phyloP scores from a whole-genome alignment of 805 yeast species.

The Metahyphopichia silvanorum region DNA sequence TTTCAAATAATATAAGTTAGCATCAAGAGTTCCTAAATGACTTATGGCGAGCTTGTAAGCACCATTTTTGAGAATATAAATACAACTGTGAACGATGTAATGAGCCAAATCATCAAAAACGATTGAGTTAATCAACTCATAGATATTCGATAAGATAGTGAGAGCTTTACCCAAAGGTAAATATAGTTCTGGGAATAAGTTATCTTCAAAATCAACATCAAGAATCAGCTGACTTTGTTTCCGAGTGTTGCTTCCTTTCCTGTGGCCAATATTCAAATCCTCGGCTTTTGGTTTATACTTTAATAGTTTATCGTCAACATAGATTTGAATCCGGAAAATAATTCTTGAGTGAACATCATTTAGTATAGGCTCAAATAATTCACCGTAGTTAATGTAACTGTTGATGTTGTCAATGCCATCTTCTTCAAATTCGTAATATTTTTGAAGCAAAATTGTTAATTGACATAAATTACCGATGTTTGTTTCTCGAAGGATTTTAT shows the following conservation, averaged over 20 bases:
- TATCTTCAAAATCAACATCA: constrained; percentile 34
- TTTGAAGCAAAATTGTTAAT: constrained; percentile 63
- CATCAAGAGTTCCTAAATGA: constrained; percentile 51
- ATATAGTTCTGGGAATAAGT: constrained; percentile 49
- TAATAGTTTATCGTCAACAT: constrained; percentile 65
- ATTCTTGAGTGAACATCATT: constrained; percentile 78
- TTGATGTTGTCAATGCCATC: constrained; percentile 14
- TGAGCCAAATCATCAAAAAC: constrained; percentile 91
- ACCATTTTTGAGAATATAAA: constrained; percentile 57
- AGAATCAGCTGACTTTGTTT: constrained; percentile 10
- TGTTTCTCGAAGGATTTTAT: constrained; percentile 64
- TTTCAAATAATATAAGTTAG: constrained; percentile 65
- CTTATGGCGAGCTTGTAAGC: constrained; percentile 41
- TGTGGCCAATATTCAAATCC: constrained; percentile 60
- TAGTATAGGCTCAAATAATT: constrained; percentile 65
- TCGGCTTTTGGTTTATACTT: constrained; percentile 64
- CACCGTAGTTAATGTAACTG: constrained; percentile 46
- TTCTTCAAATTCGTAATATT: constrained; percentile 65
- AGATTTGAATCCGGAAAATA: constrained; percentile 73
- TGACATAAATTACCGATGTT: constrained; percentile 72
- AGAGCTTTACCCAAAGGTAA: constrained; percentile 72
- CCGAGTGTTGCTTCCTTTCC: constrained; percentile 11
- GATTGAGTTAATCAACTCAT: constrained; percentile 70
- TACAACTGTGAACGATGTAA: constrained; percentile 75
- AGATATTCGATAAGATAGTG: constrained; percentile 68